Conservation (phyloP, 2,329 filamentous ascomycete species). For the Colletotrichum ledebouriae region DNA sequence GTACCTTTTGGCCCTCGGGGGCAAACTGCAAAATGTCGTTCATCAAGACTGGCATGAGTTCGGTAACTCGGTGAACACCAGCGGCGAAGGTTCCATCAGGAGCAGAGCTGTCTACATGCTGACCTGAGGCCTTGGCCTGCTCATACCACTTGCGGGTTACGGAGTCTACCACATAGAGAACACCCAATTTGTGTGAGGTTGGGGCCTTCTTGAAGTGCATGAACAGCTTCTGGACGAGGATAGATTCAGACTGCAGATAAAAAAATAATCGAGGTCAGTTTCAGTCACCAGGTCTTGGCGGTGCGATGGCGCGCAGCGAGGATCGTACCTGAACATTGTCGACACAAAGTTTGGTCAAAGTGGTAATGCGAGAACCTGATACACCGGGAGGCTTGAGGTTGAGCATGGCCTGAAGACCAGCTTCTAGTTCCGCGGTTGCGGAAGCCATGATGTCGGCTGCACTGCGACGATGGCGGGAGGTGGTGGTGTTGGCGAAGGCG, state of each 20-base stretch:
- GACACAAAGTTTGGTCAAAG: constrained; percentile 88
- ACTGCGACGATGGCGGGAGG: constrained; percentile 22
- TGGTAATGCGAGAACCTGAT: constrained; percentile 90
- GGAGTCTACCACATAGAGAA: constrained; percentile 99
- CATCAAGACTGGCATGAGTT: constrained; percentile 93
- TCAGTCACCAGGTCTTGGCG: constrained; percentile 27
- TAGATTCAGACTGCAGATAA: constrained; percentile 82
- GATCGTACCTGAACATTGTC: constrained; percentile 87
- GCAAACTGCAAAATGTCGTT: constrained; percentile 92
- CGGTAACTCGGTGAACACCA: constrained; percentile 95
- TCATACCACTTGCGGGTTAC: constrained; percentile 99
- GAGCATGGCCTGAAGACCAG: constrained; percentile 91
- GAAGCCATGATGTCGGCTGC: constrained; percentile 72
- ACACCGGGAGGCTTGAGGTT: constrained; percentile 93
- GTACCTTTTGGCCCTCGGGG: constrained; percentile 97
- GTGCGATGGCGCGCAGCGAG: constrained; percentile 19
- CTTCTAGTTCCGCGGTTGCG: constrained; percentile 88
- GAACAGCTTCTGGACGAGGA: constrained; percentile 95
- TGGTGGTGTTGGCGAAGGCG: constrained; percentile 8
- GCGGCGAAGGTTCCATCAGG: constrained; percentile 94
- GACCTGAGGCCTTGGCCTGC: constrained; percentile 87
- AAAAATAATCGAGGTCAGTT: constrained; percentile 46
- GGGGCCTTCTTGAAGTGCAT: constrained; percentile 97
- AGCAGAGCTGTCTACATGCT: constrained; percentile 83
- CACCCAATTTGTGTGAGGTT: constrained; percentile 95